Percentiles rank a stretch among this genome's conserved stretches.
Conservation (phyloP, 176 grass and related monocot species). For the Avena atlantica region DNA sequence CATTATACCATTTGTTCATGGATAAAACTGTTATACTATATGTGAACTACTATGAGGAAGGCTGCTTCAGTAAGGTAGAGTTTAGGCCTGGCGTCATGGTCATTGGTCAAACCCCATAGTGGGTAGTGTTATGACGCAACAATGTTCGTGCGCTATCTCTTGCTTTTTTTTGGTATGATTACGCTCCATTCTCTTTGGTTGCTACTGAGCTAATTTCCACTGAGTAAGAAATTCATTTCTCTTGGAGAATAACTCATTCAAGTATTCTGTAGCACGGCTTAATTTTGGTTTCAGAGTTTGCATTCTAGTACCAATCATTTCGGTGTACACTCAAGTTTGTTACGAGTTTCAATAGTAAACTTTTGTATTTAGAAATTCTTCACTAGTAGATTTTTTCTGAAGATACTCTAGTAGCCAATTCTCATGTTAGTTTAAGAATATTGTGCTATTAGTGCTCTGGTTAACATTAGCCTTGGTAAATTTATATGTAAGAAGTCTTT, state of each 20-base stretch:
- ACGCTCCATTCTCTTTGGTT: background rate
- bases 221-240: background rate
- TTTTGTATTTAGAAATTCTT: background rate
- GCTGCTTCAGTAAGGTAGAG: background rate
- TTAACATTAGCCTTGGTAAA: conserved; percentile 2
- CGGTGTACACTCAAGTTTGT: conserved; percentile 4
- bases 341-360: background rate
- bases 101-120: background rate
- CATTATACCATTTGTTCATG: conserved; percentile 2
- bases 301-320: background rate
- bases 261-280: conserved; percentile 1
- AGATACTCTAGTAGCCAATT: background rate
- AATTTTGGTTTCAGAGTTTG: background rate
- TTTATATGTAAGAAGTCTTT: conserved; percentile 3
- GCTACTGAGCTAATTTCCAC: background rate
- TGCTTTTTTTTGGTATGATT: background rate
- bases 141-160: conserved; percentile 1
- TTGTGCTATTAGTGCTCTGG: conserved; percentile 24
- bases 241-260: background rate
- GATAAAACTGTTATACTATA: conserved; percentile 16
- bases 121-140: conserved; percentile 33
- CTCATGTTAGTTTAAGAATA: background rate
- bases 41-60: conserved; percentile 13
- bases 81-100: background rate
- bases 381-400: background rate